These are phyloP conservation scores for Xylaria sp. DNA, from an alignment of 2,329 filamentous ascomycete species.

Conservation along the genomic window DNA sequence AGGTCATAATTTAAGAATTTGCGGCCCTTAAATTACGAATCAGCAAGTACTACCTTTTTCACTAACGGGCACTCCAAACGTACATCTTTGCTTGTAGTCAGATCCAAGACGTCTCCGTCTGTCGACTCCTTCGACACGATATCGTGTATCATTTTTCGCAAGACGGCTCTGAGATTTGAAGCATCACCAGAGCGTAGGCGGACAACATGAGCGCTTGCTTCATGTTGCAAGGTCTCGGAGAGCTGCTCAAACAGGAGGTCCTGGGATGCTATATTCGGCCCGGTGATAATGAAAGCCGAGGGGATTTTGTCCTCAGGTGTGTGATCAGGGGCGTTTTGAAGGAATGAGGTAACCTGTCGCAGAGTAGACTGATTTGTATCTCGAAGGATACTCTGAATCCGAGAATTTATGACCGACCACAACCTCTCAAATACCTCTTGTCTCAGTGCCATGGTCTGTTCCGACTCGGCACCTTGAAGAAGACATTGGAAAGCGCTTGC, in stretches of 20 bases:
- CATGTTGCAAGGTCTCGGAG: constrained; percentile 57
- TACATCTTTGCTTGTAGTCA: constrained; percentile 55
- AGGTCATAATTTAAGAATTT: constrained; percentile 80
- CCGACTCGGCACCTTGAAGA: constrained; percentile 59
- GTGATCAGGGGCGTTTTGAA: constrained; percentile 46
- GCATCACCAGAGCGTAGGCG: constrained; percentile 72
- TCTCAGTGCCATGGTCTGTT: constrained; percentile 57
- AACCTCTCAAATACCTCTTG: constrained; percentile 64
- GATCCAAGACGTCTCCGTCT: constrained; percentile 61
- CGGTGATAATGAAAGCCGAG: constrained; percentile 75
- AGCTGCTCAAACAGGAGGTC: constrained; percentile 75
- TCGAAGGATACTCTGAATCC: constrained; percentile 66
- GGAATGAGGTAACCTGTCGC: constrained; percentile 62
- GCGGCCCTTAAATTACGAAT: constrained; percentile 53
- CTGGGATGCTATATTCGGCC: constrained; percentile 78
- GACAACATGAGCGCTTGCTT: constrained; percentile 62
- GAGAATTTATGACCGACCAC: constrained; percentile 68
- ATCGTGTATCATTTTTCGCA: constrained; percentile 76
- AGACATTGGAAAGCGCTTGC: constrained; percentile 54
- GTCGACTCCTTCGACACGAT: constrained; percentile 55
- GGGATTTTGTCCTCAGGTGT: constrained; percentile 59
- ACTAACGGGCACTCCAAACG: constrained; percentile 30
- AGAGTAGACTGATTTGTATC: constrained; percentile 67
- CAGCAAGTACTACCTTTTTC: not conserved
- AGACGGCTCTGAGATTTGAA: constrained; percentile 72